A percentile compares a stretch with the other conserved stretches of the same genome.
These are phyloP conservation scores for Geotrichum europaeum DNA, from an alignment of 1,139 yeast species.

Conservation along the genomic window DNA sequence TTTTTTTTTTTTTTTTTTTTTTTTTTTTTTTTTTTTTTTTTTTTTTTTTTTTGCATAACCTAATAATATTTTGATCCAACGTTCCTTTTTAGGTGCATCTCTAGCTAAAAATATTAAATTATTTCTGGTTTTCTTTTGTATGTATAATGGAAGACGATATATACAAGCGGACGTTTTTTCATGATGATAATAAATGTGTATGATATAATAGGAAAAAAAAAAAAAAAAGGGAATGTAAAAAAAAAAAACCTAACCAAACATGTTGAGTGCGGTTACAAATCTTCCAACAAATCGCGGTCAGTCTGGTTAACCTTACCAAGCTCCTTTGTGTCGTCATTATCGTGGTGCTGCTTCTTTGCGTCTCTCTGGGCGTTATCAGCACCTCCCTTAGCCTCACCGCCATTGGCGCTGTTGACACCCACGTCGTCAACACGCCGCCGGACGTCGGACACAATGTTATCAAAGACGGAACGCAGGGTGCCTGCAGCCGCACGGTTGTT, in stretches of 20 bases:
- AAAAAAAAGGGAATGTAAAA: background rate
- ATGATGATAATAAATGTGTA: background rate
- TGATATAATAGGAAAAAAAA: background rate
- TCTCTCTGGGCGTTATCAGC: constrained; percentile 24
- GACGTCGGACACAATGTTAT: constrained; percentile 85
- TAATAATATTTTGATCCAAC: background rate
- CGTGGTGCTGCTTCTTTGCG: background rate
- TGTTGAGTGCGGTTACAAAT: constrained; percentile 8
- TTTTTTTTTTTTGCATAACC: background rate
- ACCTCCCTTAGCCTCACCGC: constrained; percentile 29
- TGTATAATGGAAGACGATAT: background rate
- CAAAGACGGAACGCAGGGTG: constrained; percentile 81
- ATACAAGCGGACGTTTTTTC: background rate
- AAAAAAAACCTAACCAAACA: constrained; percentile 5
- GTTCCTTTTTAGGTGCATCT: background rate
- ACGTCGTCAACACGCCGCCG: constrained; percentile 75
- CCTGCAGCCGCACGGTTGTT: constrained; percentile 33
- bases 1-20: background rate
- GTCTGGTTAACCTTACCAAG: constrained; percentile 31
- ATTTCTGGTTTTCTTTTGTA: background rate
- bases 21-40: too few species aligned
- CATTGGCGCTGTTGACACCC: constrained; percentile 25
- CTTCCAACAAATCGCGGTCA: constrained; percentile 37
- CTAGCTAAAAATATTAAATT: background rate
- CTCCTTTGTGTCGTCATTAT: background rate